Evolutionary conservation across 768 basidiomycete genomes (phyloP), one percentile per base, ranked within the genome.

Genomic region (Melanogaster broomeanus): DNA sequence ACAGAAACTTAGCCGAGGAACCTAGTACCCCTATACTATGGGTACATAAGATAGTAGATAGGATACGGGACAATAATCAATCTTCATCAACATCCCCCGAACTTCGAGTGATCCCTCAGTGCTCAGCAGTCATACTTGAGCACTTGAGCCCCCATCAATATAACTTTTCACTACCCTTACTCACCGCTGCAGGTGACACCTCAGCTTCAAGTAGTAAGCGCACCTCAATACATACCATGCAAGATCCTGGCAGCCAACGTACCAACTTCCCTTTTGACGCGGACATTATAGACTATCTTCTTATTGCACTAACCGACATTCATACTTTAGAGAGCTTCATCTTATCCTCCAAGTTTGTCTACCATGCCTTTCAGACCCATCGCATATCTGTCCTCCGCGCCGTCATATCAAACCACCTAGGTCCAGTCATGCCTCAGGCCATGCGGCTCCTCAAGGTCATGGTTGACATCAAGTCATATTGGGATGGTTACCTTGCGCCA

Each of bases 361-460:
- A 60, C 35, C 39, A 40, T 33, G 55, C 57, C 51, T 60, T 60
- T 31, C n/a, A 31, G 12, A 15, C 42, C 30, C 51, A 42, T 21
- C 59, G 51, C 1, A 22, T 34, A 18, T 60, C 58, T 19, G 19
- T 60, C 30, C 51, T 60, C 7, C 18, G 58, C 15, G 45, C 51
- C 5, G 51, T 60, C 38, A 34, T 56, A 13, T 52, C 59, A 10
- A 60, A 60, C 43, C 50, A 60, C 4, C 51, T 60, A 10, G 59
- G 58, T 31, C 35, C 48, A 4, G 35, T 42, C 13, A 27, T 30
- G 3, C 31, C 50, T 9, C 27, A 51, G 4, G 59, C 59, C 28
- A 34, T 60, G 45, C 51, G 59, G 27, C 58, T 60, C 31, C 34
- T 60, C 54, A 60, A 57, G 30, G 39, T 60, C 35, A 45, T 50